These are phyloP conservation scores for Rugonectria rugulosa DNA, from an alignment of 2,329 filamentous ascomycete genomes.

Conservation along the genomic window DNA sequence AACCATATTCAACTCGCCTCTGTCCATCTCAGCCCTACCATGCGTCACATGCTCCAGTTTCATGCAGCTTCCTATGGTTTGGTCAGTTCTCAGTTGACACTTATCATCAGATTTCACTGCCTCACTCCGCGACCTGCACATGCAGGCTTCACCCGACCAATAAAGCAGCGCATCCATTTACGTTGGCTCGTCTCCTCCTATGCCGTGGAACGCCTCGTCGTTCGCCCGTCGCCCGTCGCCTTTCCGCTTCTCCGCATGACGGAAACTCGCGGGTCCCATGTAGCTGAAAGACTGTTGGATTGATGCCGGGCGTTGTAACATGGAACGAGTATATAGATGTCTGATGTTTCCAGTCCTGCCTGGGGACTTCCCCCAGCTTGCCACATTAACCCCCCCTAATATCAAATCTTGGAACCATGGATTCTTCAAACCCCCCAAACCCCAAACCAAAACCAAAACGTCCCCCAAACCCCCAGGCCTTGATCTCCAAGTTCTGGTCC, in stretches of 20 bases:
- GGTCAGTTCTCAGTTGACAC: neutral
- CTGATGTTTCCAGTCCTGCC: neutral
- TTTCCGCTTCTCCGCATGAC: neutral
- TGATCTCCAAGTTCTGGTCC: conserved; percentile 52
- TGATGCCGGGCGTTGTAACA: too few relatives aligned
- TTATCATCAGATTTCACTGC: conserved; percentile 10
- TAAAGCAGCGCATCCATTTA: conserved; percentile 2
- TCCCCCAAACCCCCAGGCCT: conserved; percentile 46
- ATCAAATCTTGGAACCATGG: conserved; percentile 20
- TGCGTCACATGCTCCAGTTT: conserved; percentile 14
- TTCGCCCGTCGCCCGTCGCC: neutral
- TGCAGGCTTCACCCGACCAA: neutral
- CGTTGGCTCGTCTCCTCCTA: neutral
- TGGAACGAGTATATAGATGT: conserved; percentile 1
- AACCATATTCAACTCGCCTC: neutral
- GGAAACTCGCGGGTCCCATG: too few relatives aligned
- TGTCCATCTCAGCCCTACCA: neutral
- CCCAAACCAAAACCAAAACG: conserved; percentile 28
- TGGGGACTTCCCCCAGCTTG: neutral
- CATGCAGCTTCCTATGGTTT: neutral
- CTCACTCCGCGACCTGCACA: neutral
- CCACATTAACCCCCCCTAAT: neutral
- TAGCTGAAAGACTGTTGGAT: too few relatives aligned
- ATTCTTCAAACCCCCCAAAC: conserved; percentile 11
- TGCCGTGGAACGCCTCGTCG: neutral